Percentiles rank a stretch among this genome's conserved stretches.
Evolutionary conservation across 495 filamentous ascomycete species (phyloP).

Genomic region (Neurospora terricola): DNA sequence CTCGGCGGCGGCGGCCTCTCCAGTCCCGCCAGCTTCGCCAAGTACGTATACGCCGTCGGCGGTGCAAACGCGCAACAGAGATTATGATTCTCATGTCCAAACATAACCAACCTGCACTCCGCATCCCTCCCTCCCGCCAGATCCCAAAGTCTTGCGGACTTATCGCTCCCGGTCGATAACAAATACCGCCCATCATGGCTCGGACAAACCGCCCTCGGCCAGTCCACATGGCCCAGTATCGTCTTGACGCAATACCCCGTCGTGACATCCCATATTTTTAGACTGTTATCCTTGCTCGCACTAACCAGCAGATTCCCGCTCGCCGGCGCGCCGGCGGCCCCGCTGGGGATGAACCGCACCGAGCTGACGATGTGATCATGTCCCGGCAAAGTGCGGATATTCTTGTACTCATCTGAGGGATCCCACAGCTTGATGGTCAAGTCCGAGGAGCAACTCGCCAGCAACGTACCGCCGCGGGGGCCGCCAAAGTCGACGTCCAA

Average conservation of each 20-base stretch:
- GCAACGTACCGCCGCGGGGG: slow-evolving; percentile 63
- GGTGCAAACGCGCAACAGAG: slow-evolving; percentile 75
- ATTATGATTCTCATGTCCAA: slow-evolving; percentile 68
- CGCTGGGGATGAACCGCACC: slow-evolving; percentile 78
- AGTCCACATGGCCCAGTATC: slow-evolving; percentile 63
- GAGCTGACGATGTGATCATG: slow-evolving; percentile 83
- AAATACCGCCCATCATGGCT: slow-evolving; percentile 73
- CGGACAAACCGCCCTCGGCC: slow-evolving; percentile 73
- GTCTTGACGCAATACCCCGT: slow-evolving; percentile 85
- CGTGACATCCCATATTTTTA: slow-evolving; percentile 80
- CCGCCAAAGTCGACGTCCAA: slow-evolving; percentile 84
- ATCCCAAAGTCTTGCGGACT: slow-evolving; percentile 74
- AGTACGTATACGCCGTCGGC: slow-evolving; percentile 57
- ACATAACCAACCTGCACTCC: slow-evolving; percentile 64
- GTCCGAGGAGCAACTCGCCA: slow-evolving; percentile 77
- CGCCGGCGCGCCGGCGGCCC: slow-evolving; percentile 41
- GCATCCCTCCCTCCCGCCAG: slow-evolving; percentile 43
- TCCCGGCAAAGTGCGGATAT: slow-evolving; percentile 78
- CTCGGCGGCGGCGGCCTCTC: slow-evolving; percentile 56
- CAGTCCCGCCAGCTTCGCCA: slow-evolving; percentile 66
- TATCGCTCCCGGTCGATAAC: slow-evolving; percentile 68
- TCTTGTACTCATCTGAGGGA: slow-evolving; percentile 92
- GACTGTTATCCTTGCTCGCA: slow-evolving; percentile 64
- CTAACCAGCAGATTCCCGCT: slow-evolving; percentile 68
- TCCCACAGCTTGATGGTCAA: slow-evolving; percentile 93